These are phyloP conservation scores for Aspergillus incahuasiensis DNA, from an alignment of 495 filamentous ascomycete species.

Conservation along the genomic window DNA sequence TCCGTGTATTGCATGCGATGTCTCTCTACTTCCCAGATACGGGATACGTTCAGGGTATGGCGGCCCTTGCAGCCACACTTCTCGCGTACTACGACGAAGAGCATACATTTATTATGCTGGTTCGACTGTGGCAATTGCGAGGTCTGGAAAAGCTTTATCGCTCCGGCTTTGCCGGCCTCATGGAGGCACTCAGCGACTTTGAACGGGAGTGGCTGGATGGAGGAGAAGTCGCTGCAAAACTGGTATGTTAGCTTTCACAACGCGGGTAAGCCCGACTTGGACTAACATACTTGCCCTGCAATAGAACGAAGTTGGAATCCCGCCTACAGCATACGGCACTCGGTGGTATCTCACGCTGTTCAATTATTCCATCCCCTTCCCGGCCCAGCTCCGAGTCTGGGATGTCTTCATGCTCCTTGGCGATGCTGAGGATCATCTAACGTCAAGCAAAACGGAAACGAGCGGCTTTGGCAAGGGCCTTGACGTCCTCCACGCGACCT, in stretches of 20 bases:
- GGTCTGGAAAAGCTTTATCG: conserved; percentile 82
- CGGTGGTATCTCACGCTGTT: conserved; percentile 98
- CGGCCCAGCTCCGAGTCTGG: conserved; percentile 97
- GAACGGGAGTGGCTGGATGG: conserved; percentile 77
- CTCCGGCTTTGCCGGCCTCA: conserved; percentile 79
- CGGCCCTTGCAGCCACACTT: conserved; percentile 83
- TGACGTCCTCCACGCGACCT: conserved; percentile 86
- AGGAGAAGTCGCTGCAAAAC: conserved; percentile 67
- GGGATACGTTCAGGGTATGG: conserved; percentile 98
- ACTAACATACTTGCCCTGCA: conserved; percentile 7
- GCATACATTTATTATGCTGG: conserved; percentile 88
- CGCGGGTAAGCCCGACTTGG: neutral
- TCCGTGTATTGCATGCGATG: conserved; percentile 87
- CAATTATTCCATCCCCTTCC: conserved; percentile 94
- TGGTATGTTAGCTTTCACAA: conserved; percentile 54
- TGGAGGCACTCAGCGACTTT: conserved; percentile 84
- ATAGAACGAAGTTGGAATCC: conserved; percentile 74
- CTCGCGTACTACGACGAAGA: conserved; percentile 98
- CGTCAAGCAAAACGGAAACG: conserved; percentile 28
- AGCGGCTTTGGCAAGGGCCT: conserved; percentile 62
- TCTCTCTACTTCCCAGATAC: conserved; percentile 87
- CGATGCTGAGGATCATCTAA: conserved; percentile 47
- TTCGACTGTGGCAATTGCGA: conserved; percentile 82
- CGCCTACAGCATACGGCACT: conserved; percentile 88
- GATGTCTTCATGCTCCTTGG: conserved; percentile 98